phyloP scores from a whole-genome alignment of 148 eudicot genomes.

The Rhododendron ferrugineum region DNA sequence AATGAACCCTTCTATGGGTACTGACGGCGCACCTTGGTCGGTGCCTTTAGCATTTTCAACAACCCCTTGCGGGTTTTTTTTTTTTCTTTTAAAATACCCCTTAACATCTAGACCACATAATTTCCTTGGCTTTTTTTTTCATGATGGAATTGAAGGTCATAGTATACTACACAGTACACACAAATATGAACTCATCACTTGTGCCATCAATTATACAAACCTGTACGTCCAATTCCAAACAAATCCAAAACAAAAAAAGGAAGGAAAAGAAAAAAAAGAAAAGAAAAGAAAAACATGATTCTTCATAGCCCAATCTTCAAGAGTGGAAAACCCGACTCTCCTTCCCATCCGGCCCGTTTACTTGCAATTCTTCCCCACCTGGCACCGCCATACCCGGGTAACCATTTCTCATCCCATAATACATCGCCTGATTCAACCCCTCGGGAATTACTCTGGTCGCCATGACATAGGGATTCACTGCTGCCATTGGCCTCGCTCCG shows the following conservation, averaged over 20 bases:
- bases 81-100: too few relatives aligned
- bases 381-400: constrained; percentile 48
- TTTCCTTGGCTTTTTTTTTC: neutral
- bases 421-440: constrained; percentile 37
- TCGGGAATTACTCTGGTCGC: neutral
- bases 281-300: neutral
- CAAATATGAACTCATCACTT: neutral
- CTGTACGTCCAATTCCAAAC: neutral
- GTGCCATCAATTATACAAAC: neutral
- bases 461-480: constrained; percentile 26
- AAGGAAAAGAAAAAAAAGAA: neutral
- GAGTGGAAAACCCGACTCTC: neutral
- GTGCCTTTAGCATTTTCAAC: too few relatives aligned
- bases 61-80: too few relatives aligned
- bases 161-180: neutral
- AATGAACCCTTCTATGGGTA: too few relatives aligned
- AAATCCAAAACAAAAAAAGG: neutral
- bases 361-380: constrained; percentile 36
- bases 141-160: neutral
- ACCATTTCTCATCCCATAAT: constrained; percentile 46
- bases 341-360: neutral
- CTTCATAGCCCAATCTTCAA: neutral
- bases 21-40: too few relatives aligned
- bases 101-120: neutral
- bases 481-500: constrained; percentile 20